Percentiles rank a stretch among this genome's conserved stretches.
These are phyloP conservation scores for Picea glauca DNA, from an alignment of 75 land plant species.

Conservation along the genomic window DNA sequence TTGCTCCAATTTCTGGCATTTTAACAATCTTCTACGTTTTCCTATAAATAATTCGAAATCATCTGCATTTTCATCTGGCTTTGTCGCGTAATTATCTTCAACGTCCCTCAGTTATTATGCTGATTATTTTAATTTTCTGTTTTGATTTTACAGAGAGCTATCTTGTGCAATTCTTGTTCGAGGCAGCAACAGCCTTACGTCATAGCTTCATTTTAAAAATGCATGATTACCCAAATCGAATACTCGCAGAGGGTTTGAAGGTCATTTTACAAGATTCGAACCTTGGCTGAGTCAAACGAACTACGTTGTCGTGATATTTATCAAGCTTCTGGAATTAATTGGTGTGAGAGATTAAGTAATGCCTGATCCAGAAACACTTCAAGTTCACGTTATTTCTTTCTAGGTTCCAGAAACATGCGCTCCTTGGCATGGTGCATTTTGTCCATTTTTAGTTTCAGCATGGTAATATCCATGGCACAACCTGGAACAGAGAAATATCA, in stretches of 20 bases:
- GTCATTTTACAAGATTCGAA: background rate
- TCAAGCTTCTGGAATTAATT: background rate
- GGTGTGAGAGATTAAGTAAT: background rate
- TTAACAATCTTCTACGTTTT: too few species aligned
- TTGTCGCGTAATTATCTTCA: too few species aligned
- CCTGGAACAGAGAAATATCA: background rate
- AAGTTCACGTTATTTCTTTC: background rate
- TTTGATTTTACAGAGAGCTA: too few species aligned
- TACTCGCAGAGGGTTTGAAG: background rate
- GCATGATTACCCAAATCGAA: background rate
- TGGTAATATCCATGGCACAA: background rate
- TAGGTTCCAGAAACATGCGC: background rate
- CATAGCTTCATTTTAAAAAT: too few species aligned
- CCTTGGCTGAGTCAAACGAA: background rate
- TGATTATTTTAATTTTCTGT: too few species aligned
- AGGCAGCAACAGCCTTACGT: too few species aligned
- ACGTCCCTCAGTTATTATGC: too few species aligned
- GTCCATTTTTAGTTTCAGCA: background rate
- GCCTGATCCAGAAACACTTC: background rate
- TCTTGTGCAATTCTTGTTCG: too few species aligned
- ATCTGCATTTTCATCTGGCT: too few species aligned
- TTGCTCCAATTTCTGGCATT: too few species aligned
- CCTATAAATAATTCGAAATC: too few species aligned
- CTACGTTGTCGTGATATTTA: background rate
- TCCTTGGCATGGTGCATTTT: background rate